phyloP scores from a whole-genome alignment of 2,329 filamentous ascomycete genomes.

The Colletotrichum magnum region DNA sequence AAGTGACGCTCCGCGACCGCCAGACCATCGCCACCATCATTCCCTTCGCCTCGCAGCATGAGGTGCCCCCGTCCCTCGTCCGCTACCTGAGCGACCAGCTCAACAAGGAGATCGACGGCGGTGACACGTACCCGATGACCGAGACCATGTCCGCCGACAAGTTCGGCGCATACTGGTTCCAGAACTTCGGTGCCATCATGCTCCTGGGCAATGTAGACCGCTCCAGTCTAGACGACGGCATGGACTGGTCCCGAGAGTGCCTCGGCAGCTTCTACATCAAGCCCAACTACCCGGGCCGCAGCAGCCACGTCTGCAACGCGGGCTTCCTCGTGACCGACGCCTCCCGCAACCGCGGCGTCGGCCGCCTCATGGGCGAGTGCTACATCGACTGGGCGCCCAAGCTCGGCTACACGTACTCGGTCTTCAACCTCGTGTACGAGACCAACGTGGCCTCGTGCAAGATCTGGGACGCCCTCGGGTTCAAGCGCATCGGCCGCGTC shows the following conservation, averaged over 20 bases:
- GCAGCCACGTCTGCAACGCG: slow-evolving; percentile 92
- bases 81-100: slow-evolving; percentile 86
- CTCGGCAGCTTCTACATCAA: slow-evolving; percentile 95
- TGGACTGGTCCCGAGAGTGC: slow-evolving; percentile 85
- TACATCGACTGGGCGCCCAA: slow-evolving; percentile 84
- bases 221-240: slow-evolving; percentile 70
- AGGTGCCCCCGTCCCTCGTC: slow-evolving; percentile 82
- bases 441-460: slow-evolving; percentile 91
- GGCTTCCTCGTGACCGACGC: slow-evolving; percentile 83
- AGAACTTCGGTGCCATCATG: slow-evolving; percentile 91
- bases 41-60: slow-evolving; percentile 81
- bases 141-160: slow-evolving; percentile 80
- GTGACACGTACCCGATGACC: slow-evolving; percentile 92
- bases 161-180: slow-evolving; percentile 91
- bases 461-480: slow-evolving; percentile 93
- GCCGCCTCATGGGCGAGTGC: slow-evolving; percentile 81
- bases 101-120: slow-evolving; percentile 91
- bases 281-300: slow-evolving; percentile 92
- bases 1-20: slow-evolving; percentile 86
- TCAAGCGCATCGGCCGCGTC: slow-evolving; percentile 91
- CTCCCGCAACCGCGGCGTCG: slow-evolving; percentile 80
- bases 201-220: slow-evolving; percentile 81
- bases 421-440: slow-evolving; percentile 96
- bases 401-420: slow-evolving; percentile 90
- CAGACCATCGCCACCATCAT: slow-evolving; percentile 88